Base-by-base conservation (phyloP, 164 flowering plant genomes). In the Nelumbo lutea region DNA sequence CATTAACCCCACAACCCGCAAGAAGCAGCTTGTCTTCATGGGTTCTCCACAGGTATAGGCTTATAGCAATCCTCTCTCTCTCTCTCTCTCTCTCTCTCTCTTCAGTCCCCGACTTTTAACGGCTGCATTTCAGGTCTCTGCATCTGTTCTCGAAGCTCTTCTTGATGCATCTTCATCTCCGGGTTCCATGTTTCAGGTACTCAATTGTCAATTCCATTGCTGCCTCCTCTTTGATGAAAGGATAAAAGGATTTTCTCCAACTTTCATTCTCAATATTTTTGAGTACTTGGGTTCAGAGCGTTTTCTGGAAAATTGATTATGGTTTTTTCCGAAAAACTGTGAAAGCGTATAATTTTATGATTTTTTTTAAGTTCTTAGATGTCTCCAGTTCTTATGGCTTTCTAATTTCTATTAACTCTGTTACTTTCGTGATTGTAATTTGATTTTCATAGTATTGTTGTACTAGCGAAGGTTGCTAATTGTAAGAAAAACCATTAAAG, bases 31-130 rank as follows among this genome's bases (percentile, higher is more conserved):
- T 45, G 93, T 94, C 76, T 91, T 91, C 82, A 66, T 94, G 79
- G 98, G 98, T 42, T 90, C 98, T 64, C 96, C 98, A 71, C 88
- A 88, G 90, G 96, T 84, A 50, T 53, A 27, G 27, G 27, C 27
- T 27, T 27, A 27, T 27, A 27, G 45, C 40, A 39, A n/a, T 55
- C 57, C 68, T 58, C 60, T 62, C 58, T 59, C 43, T 53, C 47
- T 44, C 10, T 66, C 43, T 40, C 9, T 48, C 46, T 39, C 45
- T 61, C 42, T 62, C 62, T 69, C 44, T 59, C n/a, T 6, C n/a
- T 70, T 10, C 43, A 5, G 15, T 1, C 7, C 3, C 39, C 14
- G 44, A 14, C 15, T 59, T 47, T 70, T 15, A 59, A 66, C 52
- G 44, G 51, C 6, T 64, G 10, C 50, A 52, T 59, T 74, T 45